Evolutionary conservation across 164 flowering plant genomes (phyloP).

Genomic region (Aristolochia californica): DNA sequence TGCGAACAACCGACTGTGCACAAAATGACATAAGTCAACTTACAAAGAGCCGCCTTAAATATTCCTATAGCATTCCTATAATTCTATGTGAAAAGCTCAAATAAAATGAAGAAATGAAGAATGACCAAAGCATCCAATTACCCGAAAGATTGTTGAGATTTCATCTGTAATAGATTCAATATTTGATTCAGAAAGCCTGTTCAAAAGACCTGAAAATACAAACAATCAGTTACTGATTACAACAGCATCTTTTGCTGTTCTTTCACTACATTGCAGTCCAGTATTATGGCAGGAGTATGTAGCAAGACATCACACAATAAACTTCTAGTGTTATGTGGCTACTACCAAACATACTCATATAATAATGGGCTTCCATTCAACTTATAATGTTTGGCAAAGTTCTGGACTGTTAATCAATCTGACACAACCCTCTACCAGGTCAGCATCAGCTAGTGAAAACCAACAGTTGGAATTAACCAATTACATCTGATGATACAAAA

Average conservation of each 20-base stretch:
- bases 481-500: not conserved
- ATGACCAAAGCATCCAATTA: constrained; percentile 8
- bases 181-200: constrained; percentile 80
- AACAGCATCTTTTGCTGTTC: too few species aligned
- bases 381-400: too few species aligned
- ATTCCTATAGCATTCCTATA: not conserved
- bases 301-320: too few species aligned
- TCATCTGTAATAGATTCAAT: constrained; percentile 73
- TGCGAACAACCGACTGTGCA: constrained; percentile 57
- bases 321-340: too few species aligned
- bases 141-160: constrained; percentile 45
- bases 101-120: not conserved
- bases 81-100: not conserved
- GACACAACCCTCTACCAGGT: too few species aligned
- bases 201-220: constrained; percentile 52
- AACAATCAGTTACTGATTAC: too few species aligned
- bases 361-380: too few species aligned
- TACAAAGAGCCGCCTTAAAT: not conserved
- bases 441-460: not conserved
- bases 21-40: not conserved
- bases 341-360: too few species aligned
- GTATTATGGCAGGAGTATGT: too few species aligned
- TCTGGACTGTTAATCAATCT: too few species aligned
- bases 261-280: too few species aligned
- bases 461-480: not conserved